Percentiles rank a stretch among this genome's conserved stretches.
phyloP scores from a whole-genome alignment of 768 basidiomycete genomes.

The Butyriboletus loyo region DNA sequence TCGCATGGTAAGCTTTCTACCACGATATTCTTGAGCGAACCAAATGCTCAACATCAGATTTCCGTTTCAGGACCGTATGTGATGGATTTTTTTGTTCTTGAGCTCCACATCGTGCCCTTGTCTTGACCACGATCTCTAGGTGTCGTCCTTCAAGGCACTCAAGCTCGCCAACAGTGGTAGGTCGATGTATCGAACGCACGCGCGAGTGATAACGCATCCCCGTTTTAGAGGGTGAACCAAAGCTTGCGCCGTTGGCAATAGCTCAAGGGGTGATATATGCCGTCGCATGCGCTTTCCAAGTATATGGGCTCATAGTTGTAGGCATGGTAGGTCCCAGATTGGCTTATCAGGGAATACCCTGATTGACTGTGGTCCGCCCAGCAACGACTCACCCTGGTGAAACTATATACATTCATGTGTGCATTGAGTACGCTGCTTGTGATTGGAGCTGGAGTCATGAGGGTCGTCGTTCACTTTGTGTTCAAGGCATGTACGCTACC shows the following conservation, averaged over 20 bases:
- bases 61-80: slow-evolving; percentile 24
- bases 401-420: slow-evolving; percentile 54
- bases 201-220: not conserved
- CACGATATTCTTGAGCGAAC: too few relatives aligned
- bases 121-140: slow-evolving; percentile 35
- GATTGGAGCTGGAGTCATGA: slow-evolving; percentile 49
- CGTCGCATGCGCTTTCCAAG: slow-evolving; percentile 47
- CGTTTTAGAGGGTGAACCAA: slow-evolving; percentile 39
- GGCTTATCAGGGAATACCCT: not conserved
- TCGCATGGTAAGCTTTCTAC: slow-evolving; percentile 53
- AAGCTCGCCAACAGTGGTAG: slow-evolving; percentile 46
- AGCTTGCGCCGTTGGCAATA: slow-evolving; percentile 53
- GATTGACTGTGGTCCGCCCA: slow-evolving; percentile 18
- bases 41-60: not conserved
- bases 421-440: slow-evolving; percentile 46
- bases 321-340: slow-evolving; percentile 39
- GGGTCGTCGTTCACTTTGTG: slow-evolving; percentile 62
- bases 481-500: slow-evolving; percentile 51
- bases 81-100: not conserved
- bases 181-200: slow-evolving; percentile 19
- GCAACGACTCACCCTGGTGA: slow-evolving; percentile 55
- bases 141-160: slow-evolving; percentile 60
- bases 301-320: slow-evolving; percentile 53
- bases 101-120: not conserved
- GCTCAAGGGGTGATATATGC: slow-evolving; percentile 60